These are phyloP conservation scores for Somion occarium DNA, from an alignment of 1,284 basidiomycete genomes.

Conservation along the genomic window DNA sequence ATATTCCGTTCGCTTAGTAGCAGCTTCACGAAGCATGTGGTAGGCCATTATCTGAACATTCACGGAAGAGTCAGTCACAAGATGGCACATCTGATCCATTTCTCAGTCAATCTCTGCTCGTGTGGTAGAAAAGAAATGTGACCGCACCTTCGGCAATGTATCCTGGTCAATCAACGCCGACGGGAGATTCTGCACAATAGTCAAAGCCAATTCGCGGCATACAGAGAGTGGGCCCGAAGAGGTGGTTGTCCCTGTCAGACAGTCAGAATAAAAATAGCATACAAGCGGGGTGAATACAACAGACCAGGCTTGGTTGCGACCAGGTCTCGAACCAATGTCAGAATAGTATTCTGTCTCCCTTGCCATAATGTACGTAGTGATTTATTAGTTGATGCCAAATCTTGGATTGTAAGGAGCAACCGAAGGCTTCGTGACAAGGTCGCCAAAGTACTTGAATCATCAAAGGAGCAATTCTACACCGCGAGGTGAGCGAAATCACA, in stretches of 20 bases:
- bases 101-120: neutral
- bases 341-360: slow-evolving; percentile 46
- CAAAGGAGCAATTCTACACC: slow-evolving; percentile 56
- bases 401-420: slow-evolving; percentile 67
- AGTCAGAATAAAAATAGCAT: slow-evolving; percentile 33
- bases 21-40: slow-evolving; percentile 57
- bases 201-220: slow-evolving; percentile 64
- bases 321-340: slow-evolving; percentile 57
- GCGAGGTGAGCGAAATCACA: slow-evolving; percentile 6
- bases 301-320: slow-evolving; percentile 49
- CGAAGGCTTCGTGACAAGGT: slow-evolving; percentile 66
- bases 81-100: slow-evolving; percentile 76
- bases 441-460: slow-evolving; percentile 56
- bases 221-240: slow-evolving; percentile 49
- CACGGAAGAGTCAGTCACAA: slow-evolving; percentile 61
- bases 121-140: neutral
- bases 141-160: slow-evolving; percentile 56
- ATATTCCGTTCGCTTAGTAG: slow-evolving; percentile 67
- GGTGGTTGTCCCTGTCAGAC: slow-evolving; percentile 28
- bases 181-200: slow-evolving; percentile 65
- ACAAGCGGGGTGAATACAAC: slow-evolving; percentile 19
- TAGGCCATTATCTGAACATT: slow-evolving; percentile 73
- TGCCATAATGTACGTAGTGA: slow-evolving; percentile 68
- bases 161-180: slow-evolving; percentile 57
- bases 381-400: slow-evolving; percentile 72